Evolutionary conservation across 2,329 filamentous ascomycete genomes (phyloP).

Genomic region (Calycina herbarum): DNA sequence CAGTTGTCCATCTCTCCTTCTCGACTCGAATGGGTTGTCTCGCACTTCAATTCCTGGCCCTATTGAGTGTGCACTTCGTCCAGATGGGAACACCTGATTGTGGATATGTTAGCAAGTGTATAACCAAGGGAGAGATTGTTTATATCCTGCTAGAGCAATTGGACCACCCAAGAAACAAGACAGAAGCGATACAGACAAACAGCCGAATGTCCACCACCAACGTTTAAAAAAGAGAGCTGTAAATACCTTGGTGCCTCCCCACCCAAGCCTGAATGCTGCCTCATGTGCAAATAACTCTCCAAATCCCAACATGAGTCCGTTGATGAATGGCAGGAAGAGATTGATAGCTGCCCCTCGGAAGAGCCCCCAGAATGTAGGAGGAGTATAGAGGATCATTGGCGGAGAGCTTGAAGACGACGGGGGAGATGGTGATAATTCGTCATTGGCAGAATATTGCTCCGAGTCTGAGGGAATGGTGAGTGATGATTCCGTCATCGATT

Average conservation of each 20-base stretch:
- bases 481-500: conserved; percentile 68
- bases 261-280: conserved; percentile 87
- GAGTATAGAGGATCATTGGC: conserved; percentile 81
- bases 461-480: conserved; percentile 80
- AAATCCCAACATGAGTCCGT: conserved; percentile 97
- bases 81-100: conserved; percentile 36
- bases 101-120: conserved; percentile 5
- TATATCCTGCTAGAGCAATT: neutral
- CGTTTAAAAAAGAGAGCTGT: neutral
- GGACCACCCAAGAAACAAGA: neutral
- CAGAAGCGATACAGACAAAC: neutral
- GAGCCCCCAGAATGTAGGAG: conserved; percentile 83
- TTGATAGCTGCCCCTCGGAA: conserved; percentile 92
- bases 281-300: conserved; percentile 97
- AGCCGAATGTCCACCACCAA: neutral
- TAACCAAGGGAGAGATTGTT: neutral
- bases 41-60: conserved; percentile 83
- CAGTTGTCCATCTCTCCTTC: conserved; percentile 49
- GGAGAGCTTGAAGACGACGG: conserved; percentile 61
- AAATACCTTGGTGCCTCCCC: conserved; percentile 88
- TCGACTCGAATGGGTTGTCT: conserved; percentile 55
- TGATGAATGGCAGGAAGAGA: conserved; percentile 90
- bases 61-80: conserved; percentile 51
- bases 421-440: conserved; percentile 61
- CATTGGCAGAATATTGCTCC: conserved; percentile 73